These are phyloP conservation scores for Bipolaris gigantea DNA, from an alignment of 2,329 filamentous ascomycete species.

Conservation along the genomic window DNA sequence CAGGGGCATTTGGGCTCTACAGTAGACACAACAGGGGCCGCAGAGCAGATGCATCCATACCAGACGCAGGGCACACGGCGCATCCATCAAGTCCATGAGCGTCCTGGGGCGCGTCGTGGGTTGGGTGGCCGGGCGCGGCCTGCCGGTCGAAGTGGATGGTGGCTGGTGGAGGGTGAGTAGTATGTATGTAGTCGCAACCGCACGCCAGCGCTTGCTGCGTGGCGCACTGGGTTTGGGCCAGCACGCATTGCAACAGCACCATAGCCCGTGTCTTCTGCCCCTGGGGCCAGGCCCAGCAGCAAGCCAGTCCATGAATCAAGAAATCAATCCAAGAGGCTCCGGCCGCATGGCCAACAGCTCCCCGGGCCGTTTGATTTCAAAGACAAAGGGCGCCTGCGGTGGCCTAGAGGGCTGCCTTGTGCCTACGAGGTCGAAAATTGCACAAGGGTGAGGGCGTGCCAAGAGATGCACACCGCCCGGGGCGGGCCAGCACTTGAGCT, in stretches of 20 bases:
- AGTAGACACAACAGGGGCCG: not conserved
- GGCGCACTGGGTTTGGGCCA: constrained; percentile 40
- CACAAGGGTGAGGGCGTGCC: constrained; percentile 17
- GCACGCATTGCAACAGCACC: constrained; percentile 42
- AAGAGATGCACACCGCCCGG: constrained; percentile 31
- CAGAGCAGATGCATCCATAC: not conserved
- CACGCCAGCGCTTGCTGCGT: constrained; percentile 30
- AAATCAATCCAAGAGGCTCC: not conserved
- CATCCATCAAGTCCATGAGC: not conserved
- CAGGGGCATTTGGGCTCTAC: not conserved
- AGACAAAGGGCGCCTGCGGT: constrained; percentile 21
- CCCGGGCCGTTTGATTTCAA: constrained; percentile 11
- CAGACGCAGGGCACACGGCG: not conserved
- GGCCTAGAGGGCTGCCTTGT: constrained; percentile 25
- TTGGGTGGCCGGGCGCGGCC: not conserved
- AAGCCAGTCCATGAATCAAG: not conserved
- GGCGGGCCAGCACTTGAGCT: constrained; percentile 33
- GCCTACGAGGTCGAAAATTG: constrained; percentile 23
- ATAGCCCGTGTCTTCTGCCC: constrained; percentile 38
- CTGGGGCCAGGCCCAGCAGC: not conserved
- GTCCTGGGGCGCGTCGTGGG: not conserved
- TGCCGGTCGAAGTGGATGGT: not conserved
- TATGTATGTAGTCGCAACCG: constrained; percentile 5
- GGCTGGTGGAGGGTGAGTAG: constrained; percentile 6
- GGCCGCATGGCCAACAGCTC: not conserved